Evolutionary conservation across 2,329 filamentous ascomycete species (phyloP).

Genomic region (Cladosporium colombiae): DNA sequence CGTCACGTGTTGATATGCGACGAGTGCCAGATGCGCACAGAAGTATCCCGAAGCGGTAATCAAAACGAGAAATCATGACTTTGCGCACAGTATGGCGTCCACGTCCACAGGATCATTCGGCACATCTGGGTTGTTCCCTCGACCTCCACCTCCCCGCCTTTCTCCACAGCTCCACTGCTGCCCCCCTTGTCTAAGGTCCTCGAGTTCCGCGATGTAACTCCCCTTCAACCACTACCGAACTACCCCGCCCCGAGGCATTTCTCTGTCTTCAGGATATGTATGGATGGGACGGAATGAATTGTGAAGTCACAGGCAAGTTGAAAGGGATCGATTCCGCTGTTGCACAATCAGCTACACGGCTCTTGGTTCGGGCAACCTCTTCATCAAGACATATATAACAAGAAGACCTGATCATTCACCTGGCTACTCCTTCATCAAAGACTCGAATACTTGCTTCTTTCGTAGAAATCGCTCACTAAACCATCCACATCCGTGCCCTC

Average conservation of each 20-base stretch:
- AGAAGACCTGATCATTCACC: background rate
- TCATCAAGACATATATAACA: background rate
- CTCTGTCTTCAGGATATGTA: background rate
- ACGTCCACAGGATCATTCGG: background rate
- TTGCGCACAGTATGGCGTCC: background rate
- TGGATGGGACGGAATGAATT: background rate
- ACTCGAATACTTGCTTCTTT: background rate
- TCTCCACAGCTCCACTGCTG: constrained; percentile 32
- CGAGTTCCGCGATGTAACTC: background rate
- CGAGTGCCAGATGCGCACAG: background rate
- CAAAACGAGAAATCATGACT: background rate
- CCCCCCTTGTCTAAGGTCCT: background rate
- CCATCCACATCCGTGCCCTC: background rate
- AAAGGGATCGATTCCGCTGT: constrained; percentile 6
- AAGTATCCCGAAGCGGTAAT: background rate
- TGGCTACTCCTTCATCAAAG: background rate
- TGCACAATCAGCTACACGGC: background rate
- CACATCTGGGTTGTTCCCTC: background rate
- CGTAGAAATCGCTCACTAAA: background rate
- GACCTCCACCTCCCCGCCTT: background rate
- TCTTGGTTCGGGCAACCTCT: background rate
- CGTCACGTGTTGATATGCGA: background rate
- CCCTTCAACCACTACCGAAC: constrained; percentile 12
- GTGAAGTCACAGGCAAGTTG: background rate
- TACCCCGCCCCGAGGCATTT: constrained; percentile 12